phyloP scores from a whole-genome alignment of 1,284 basidiomycete genomes.

The Ceratobasidium sp. region DNA sequence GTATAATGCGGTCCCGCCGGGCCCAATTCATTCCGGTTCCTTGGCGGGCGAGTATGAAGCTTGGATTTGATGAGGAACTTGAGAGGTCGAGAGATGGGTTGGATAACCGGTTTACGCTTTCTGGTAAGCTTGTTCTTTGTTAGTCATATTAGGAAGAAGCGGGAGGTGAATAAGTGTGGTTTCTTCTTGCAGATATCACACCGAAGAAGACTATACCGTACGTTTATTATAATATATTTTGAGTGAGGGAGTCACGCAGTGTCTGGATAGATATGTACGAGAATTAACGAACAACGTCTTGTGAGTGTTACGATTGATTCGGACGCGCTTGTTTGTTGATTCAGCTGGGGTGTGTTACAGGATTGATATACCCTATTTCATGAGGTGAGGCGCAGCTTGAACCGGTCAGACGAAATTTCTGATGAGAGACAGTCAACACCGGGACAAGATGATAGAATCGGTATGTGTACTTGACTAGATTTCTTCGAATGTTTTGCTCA shows the following conservation, averaged over 20 bases:
- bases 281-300: conserved; percentile 63
- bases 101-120: conserved; percentile 63
- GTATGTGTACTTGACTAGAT: conserved; percentile 53
- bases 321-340: conserved; percentile 47
- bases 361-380: conserved; percentile 63
- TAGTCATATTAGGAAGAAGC: background rate
- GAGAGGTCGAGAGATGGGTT: conserved; percentile 61
- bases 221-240: conserved; percentile 1
- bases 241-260: too few species aligned
- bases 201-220: conserved; percentile 62
- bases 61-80: conserved; percentile 60
- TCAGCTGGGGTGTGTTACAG: conserved; percentile 47
- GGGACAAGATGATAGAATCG: conserved; percentile 65
- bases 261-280: conserved; percentile 58
- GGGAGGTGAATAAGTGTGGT: background rate
- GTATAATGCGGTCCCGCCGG: conserved; percentile 61
- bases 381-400: conserved; percentile 51
- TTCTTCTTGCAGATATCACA: conserved; percentile 59
- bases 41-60: conserved; percentile 65
- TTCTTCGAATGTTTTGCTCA: conserved; percentile 42
- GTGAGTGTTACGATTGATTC: conserved; percentile 62
- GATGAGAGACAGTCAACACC: conserved; percentile 58
- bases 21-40: conserved; percentile 67
- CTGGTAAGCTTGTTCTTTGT: conserved; percentile 53
- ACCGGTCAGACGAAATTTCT: background rate